Evolutionary conservation across 148 eudicot genomes (phyloP), one percentile per base, ranked within the genome.

Genomic region (Silene conica): DNA sequence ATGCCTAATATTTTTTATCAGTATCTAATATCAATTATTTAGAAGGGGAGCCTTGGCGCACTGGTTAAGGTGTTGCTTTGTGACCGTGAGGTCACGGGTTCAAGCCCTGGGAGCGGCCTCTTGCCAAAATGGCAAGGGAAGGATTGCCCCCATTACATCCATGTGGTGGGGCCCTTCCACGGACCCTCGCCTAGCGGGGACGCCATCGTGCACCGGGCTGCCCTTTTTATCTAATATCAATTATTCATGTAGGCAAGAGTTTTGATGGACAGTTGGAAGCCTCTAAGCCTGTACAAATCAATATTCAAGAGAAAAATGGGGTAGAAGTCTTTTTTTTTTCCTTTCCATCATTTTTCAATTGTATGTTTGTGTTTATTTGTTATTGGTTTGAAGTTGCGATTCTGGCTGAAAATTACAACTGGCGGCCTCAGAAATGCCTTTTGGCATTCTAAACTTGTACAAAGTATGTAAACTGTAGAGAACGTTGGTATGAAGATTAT

Each of bases 261-360:
- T 63, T 57, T 60, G 67, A 72, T 45, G 67, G 25, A 74, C 74
- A 63, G 43, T 56, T 64, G 67, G 64, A 25, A 80, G 59, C 54
- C 70, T 65, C 69, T 67, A 61, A 10, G 55, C 59, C 61, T 25
- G 71, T 26, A 38, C 63, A 59, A 73, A 73, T 46, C 52, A 73
- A 75, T 55, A 71, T 34, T n/a, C 65, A 67, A 26, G 65, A 67
- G 68, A 69, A 63, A 63, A 67, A 77, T 26, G 65, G 77, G 89
- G 89, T 88, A 79, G 61, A 76, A 70, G 74, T 61, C 38, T 67
- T 26, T 23, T 52, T 57, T 26, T 38, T 50, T 20, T 76, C 8
- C 12, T 16, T 15, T 56, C 13, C 12, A 16, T 12, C 19, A 16
- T 26, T 38, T 25, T 25, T 43, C 8, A 54, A 19, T 54, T 67